Evolutionary conservation across 352 stramenopile genomes (phyloP).

Genomic region (Globisporangium takayamanum): DNA sequence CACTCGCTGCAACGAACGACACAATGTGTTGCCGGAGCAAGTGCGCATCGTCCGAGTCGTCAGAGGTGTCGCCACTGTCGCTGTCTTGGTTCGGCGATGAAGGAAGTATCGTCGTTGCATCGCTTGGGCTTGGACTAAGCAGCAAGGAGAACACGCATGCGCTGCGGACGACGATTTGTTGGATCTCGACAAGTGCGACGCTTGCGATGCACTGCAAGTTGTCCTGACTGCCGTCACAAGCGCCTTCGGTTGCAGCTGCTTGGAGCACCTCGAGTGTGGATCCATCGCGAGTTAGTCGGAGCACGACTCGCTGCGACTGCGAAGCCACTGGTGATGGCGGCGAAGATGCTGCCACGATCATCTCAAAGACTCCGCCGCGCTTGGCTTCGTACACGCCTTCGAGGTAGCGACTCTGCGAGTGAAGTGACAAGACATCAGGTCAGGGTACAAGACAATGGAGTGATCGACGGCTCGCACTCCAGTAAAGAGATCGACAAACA

Average conservation of each 20-base stretch:
- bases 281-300: slow-evolving; percentile 4
- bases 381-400: slow-evolving; percentile 25
- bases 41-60: background rate
- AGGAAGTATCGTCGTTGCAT: too few species aligned
- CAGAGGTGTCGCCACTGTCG: background rate
- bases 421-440: background rate
- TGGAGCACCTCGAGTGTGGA: slow-evolving; percentile 1
- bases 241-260: background rate
- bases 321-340: background rate
- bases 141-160: background rate
- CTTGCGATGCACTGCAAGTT: background rate
- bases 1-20: background rate
- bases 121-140: background rate
- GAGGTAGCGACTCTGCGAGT: slow-evolving; percentile 11
- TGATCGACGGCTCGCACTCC: background rate
- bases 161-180: background rate
- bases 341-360: background rate
- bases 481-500: background rate
- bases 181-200: slow-evolving; percentile 8
- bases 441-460: background rate
- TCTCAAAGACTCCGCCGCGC: slow-evolving; percentile 17
- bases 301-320: background rate
- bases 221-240: background rate
- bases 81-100: background rate
- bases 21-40: background rate